Percentiles rank a stretch among this genome's conserved stretches.
Conservation (phyloP, 108 stramenopile genomes). For the Nitzschia palea region DNA sequence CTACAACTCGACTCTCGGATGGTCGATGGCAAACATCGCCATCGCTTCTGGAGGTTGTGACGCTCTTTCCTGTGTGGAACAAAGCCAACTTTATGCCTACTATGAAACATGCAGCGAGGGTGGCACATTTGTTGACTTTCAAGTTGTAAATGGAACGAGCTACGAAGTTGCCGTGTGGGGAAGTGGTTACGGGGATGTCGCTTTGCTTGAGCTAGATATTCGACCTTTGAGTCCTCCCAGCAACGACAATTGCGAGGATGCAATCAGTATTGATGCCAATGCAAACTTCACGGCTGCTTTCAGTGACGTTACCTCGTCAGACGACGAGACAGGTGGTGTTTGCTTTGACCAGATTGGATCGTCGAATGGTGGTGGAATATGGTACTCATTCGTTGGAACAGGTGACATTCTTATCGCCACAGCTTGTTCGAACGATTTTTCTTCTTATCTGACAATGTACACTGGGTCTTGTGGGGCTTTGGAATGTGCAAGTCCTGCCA, state of each 20-base stretch:
- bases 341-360: too few relatives aligned
- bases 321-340: background rate
- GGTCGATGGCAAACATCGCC: constrained; percentile 6
- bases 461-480: constrained; percentile 10
- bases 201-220: background rate
- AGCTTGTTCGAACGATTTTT: constrained; percentile 19
- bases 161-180: constrained; percentile 1
- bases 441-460: background rate
- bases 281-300: background rate
- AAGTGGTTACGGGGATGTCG: background rate
- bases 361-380: constrained; percentile 6
- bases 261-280: background rate
- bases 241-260: background rate
- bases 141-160: background rate
- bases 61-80: background rate
- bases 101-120: background rate
- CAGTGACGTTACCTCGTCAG: background rate
- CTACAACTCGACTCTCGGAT: background rate
- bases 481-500: background rate
- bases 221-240: background rate
- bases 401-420: constrained; percentile 2
- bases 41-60: background rate
- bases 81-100: background rate
- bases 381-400: constrained; percentile 13
- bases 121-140: background rate